Percentiles rank a stretch among this genome's conserved stretches.
Conservation (phyloP, 2,329 filamentous ascomycete species). For the Fusarium sp. region DNA sequence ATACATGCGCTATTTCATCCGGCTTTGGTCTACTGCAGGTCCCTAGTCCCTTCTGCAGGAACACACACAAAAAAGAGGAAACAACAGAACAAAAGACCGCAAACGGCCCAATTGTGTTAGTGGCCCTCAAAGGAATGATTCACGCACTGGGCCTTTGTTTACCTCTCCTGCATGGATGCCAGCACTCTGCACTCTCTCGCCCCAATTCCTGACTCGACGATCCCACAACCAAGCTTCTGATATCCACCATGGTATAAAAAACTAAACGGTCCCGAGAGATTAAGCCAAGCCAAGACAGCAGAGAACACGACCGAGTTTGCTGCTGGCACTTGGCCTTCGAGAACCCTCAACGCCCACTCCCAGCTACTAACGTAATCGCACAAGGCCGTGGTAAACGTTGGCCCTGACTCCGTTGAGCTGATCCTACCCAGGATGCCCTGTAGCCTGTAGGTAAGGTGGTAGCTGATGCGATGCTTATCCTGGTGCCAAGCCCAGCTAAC, state of each 20-base stretch:
- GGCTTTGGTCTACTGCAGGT: slow-evolving; percentile 26
- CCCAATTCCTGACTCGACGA: slow-evolving; percentile 22
- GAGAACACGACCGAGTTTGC: slow-evolving; percentile 1
- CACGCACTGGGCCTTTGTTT: neutral
- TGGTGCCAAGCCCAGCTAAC: slow-evolving; percentile 13
- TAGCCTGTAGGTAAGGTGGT: neutral
- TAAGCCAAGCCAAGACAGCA: slow-evolving; percentile 22
- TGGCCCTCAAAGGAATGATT: slow-evolving; percentile 6
- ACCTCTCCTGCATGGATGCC: neutral
- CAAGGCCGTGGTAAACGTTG: neutral
- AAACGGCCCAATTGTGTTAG: slow-evolving; percentile 19
- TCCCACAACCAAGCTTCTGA: slow-evolving; percentile 8
- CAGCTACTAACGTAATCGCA: neutral
- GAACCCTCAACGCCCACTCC: slow-evolving; percentile 2
- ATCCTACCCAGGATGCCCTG: slow-evolving; percentile 11
- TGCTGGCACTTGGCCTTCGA: slow-evolving; percentile 23
- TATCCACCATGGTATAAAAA: slow-evolving; percentile 19
- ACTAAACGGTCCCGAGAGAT: slow-evolving; percentile 15
- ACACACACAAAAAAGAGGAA: slow-evolving; percentile 18
- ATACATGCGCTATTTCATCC: slow-evolving; percentile 19
- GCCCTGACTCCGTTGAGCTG: neutral
- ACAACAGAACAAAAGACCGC: slow-evolving; percentile 13
- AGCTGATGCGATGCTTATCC: slow-evolving; percentile 4
- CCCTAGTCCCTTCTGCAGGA: slow-evolving; percentile 30
- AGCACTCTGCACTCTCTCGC: neutral